These are phyloP conservation scores for peach (Prunus persica) DNA, from an alignment of 306 rosid genomes.

Conservation along the genomic window Prunus_persica_NCBIv2 NC_034013.1:15504001-15504500, in stretches of 20 bases:
- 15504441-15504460: too few relatives aligned
- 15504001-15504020: background rate
- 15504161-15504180: background rate
- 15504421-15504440: background rate
- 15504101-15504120: background rate
- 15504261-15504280: slow-evolving; percentile 64
- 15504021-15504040: background rate
- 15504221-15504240: background rate
- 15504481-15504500: rapidly evolving
- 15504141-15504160: background rate
- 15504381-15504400: background rate
- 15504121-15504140: background rate
- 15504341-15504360: slow-evolving; percentile 16
- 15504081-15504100: background rate
- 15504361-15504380: background rate
- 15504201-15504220: slow-evolving; percentile 16
- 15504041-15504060: background rate
- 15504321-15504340: slow-evolving; percentile 42
- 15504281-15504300: slow-evolving; percentile 51
- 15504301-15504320: slow-evolving; percentile 47
- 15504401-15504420: slow-evolving; percentile 10
- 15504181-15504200: background rate
- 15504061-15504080: background rate
- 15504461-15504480: rapidly evolving
- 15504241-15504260: slow-evolving; percentile 6